phyloP scores from a whole-genome alignment of 1,284 basidiomycete species.

The Athelia sp. region DNA sequence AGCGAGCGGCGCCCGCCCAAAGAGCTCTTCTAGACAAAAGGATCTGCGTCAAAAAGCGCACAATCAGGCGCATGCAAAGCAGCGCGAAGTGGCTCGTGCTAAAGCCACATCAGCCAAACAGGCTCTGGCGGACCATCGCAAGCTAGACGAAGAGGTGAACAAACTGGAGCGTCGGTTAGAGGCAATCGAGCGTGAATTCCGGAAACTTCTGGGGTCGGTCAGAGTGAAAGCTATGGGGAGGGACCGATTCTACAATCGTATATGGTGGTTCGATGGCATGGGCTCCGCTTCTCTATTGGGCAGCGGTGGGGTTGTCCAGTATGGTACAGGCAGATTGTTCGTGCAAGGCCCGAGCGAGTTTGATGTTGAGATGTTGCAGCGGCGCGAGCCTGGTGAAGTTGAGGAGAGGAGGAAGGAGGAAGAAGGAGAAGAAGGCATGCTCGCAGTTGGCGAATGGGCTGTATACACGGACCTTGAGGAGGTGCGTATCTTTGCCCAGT shows the following conservation, averaged over 20 bases:
- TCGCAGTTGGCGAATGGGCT: conserved; percentile 83
- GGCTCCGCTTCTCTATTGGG: conserved; percentile 77
- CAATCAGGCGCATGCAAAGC: conserved; percentile 63
- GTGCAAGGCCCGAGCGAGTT: conserved; percentile 84
- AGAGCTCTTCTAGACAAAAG: conserved; percentile 43
- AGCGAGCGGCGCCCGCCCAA: conserved; percentile 34
- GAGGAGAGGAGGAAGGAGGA: conserved; percentile 62
- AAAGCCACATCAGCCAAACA: conserved; percentile 69
- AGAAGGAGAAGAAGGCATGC: conserved; percentile 69
- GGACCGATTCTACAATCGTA: conserved; percentile 90
- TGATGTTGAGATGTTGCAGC: conserved; percentile 65
- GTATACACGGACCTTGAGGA: conserved; percentile 84
- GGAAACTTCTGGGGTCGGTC: conserved; percentile 78
- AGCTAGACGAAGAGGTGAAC: conserved; percentile 84
- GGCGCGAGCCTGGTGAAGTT: conserved; percentile 56
- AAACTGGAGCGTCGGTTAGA: conserved; percentile 77
- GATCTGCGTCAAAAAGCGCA: conserved; percentile 51
- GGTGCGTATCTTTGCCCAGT: conserved; percentile 38
- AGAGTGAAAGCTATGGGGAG: conserved; percentile 85
- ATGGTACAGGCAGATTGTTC: conserved; percentile 87
- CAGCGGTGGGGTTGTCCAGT: conserved; percentile 70
- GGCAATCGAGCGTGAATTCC: conserved; percentile 89
- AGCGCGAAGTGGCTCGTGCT: conserved; percentile 69
- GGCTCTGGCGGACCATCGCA: conserved; percentile 70
- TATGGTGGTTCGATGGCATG: conserved; percentile 99